Evolutionary conservation across 352 stramenopile species (phyloP), one percentile per base, ranked within the genome.

Genomic region (Ophiocytium majus): DNA sequence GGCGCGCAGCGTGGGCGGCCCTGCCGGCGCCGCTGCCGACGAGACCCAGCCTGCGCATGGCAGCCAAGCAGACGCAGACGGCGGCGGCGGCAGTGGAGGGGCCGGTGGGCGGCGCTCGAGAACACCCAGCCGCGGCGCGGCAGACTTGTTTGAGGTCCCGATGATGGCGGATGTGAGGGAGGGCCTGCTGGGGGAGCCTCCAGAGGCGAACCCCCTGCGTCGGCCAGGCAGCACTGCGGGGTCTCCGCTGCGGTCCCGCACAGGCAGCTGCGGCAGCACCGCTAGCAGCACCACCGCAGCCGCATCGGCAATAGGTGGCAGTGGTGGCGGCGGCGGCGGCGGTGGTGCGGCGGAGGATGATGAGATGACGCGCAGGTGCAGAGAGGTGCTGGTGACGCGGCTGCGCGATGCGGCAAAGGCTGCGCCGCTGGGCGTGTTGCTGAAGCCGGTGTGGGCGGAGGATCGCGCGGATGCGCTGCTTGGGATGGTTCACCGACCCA

Each of bases 71-170:
- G 43, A 14, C 5, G 43, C 5, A 14, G 43, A 14, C 43, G 43
- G 43, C 43, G 43, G 43, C 43, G 43, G 43, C 43, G 43, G 43
- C 43, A 14, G 43, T 14, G 14, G 43, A 5, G 43, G 43, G 5
- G 43, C 5, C 14, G 31, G 34, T 10, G 31, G 34, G 64, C 64
- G 34, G 64, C 31, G 64, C 64, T 37, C 31, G 31, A 5, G 64
- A 5, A 37, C 64, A 17, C 10, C 64, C 31, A 37, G 31, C 31
- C 43, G 43, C 43, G 43, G 43, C 43, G 64, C 64, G 5, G 64
- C 64, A 17, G 64, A 76, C 64, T 17, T 76, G 64, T 76, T 76
- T 76, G 64, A 76, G 64, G 34, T 76, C 10, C 64, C 64, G 5
- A 37, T 76, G 31, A 5, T 76, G 5, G 17, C 5, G 5, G 31